Percentiles rank a stretch among this genome's conserved stretches.
Conservation (phyloP, 2,329 filamentous ascomycete genomes). For the Paecilomyces dactylethromorphus region DNA sequence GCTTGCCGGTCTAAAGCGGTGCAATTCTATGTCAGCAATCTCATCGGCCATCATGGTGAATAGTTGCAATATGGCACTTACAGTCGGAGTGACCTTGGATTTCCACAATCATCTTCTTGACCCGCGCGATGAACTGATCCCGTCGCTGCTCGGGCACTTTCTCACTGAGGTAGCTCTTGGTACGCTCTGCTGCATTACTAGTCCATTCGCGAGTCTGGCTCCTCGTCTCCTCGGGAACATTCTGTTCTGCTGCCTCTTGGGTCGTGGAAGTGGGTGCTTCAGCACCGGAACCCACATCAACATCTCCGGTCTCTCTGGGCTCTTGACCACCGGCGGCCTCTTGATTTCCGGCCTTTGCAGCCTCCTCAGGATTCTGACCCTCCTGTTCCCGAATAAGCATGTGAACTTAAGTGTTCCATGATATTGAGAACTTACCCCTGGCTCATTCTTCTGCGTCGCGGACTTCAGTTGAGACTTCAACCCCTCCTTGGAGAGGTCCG, state of each 20-base stretch:
- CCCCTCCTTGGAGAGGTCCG: slow-evolving; percentile 64
- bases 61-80: slow-evolving; percentile 30
- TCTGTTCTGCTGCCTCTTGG: slow-evolving; percentile 54
- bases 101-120: slow-evolving; percentile 98
- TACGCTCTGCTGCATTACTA: slow-evolving; percentile 24
- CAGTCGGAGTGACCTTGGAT: slow-evolving; percentile 92
- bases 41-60: not conserved
- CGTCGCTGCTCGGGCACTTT: slow-evolving; percentile 92
- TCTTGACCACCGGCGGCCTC: slow-evolving; percentile 46
- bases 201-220: slow-evolving; percentile 30
- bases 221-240: slow-evolving; percentile 56
- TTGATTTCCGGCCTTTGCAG: slow-evolving; percentile 47
- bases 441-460: slow-evolving; percentile 51
- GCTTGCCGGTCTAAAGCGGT: slow-evolving; percentile 62
- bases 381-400: slow-evolving; percentile 6
- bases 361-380: slow-evolving; percentile 50
- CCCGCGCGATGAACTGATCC: slow-evolving; percentile 81
- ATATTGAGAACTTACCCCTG: slow-evolving; percentile 34
- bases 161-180: slow-evolving; percentile 69
- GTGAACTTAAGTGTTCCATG: slow-evolving; percentile 8
- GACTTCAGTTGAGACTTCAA: slow-evolving; percentile 63
- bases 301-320: slow-evolving; percentile 45
- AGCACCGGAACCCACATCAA: slow-evolving; percentile 39
- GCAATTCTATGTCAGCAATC: not conserved
- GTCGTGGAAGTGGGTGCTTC: slow-evolving; percentile 26